Evolutionary conservation across 495 filamentous ascomycete genomes (phyloP), one percentile per base, ranked within the genome.

Genomic region (Tetracladium setigerum): DNA sequence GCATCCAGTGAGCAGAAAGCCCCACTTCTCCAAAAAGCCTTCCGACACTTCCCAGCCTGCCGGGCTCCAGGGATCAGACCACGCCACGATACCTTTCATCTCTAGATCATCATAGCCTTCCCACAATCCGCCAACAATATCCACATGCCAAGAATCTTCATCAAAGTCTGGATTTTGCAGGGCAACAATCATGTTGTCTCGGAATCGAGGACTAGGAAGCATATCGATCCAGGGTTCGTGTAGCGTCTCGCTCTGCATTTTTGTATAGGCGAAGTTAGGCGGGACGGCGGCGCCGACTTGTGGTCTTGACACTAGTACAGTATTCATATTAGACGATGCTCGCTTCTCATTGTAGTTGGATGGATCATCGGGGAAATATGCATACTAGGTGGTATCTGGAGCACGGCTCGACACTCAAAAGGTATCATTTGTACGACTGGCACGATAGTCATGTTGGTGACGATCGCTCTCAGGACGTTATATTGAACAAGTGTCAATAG

Each of bases 1-100:
- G 17, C 61, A 52, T 16, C 62, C 67, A 38, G 56, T 48, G 31
- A 70, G 35, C 53, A 65, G 55, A 64, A 62, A 69, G 30, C 63
- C 61, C 69, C 69, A 73, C 56, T 66, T 71, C 46, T 42, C 59
- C 52, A 69, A 38, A 61, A 73, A 73, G 30, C 66, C 68, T 57
- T 67, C 64, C 31, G 66, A 63, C 56, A 70, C 62, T 53, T 72
- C 67, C 69, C 67, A 72, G 27, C 67, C 66, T 1, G 53, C 55
- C 18, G 62, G 57, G 38, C 67, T 56, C 64, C 65, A 71, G 1
- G 35, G 45, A 6, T 47, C 30, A 19, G 8, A 4, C 22, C 22
- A 47, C 13, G 42, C 17, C 9, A 49, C 16, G 12, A 49, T 12
- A 5, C 37, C 46, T 30, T 16, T 41, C 8, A 15, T 22, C 24